These are phyloP conservation scores for Lachnellula cervina DNA, from an alignment of 2,329 filamentous ascomycete species.

Conservation along the genomic window DNA sequence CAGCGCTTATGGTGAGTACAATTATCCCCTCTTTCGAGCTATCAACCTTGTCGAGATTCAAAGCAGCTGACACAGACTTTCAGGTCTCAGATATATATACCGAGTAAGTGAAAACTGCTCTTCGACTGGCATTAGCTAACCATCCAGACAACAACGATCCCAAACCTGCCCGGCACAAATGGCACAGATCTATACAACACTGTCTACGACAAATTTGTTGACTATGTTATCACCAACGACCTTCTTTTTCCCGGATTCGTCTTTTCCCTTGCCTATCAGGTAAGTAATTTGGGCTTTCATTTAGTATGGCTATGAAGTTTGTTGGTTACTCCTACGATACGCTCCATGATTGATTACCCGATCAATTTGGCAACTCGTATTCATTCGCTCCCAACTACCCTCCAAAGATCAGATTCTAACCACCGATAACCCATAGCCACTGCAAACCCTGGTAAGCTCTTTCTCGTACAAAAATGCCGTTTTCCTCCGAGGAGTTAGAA, in stretches of 20 bases:
- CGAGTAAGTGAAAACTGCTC: not conserved
- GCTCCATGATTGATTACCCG: no score
- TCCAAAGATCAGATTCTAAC: no score
- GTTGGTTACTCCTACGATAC: no score
- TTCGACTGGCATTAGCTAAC: not conserved
- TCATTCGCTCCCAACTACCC: no score
- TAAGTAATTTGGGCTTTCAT: no score
- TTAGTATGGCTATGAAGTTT: no score
- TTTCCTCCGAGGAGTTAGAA: no score
- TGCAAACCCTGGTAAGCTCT: not conserved
- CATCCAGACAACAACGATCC: conserved; percentile 3
- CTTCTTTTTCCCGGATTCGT: not conserved
- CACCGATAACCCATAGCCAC: not conserved
- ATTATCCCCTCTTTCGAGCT: not conserved
- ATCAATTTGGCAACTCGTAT: no score
- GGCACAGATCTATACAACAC: conserved; percentile 6
- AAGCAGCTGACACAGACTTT: not conserved
- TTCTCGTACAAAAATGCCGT: no score
- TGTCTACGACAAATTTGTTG: conserved; percentile 1
- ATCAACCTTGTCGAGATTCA: no score
- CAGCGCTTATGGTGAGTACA: not conserved
- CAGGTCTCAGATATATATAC: not conserved
- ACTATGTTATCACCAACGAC: conserved; percentile 1
- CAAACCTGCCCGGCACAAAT: conserved; percentile 6
- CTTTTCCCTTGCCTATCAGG: conserved; percentile 1